phyloP scores from a whole-genome alignment of 2,329 filamentous ascomycete species.

The Pseudocercospora crystallina region DNA sequence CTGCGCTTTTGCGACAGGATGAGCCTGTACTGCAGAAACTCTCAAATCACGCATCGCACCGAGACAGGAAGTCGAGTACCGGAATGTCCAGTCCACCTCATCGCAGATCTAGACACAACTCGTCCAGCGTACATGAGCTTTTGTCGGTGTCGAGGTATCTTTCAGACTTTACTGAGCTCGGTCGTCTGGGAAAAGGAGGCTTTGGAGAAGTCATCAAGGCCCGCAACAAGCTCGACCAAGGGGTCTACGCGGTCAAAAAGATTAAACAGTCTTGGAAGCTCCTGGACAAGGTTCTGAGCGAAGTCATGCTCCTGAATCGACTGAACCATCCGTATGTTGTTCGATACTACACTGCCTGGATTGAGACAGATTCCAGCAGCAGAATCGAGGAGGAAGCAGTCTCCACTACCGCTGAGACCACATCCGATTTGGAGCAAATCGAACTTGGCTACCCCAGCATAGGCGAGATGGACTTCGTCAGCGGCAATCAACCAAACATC shows the following conservation, averaged over 20 bases:
- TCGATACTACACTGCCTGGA: conserved; percentile 93
- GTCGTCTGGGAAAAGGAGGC: conserved; percentile 84
- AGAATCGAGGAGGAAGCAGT: conserved; percentile 23
- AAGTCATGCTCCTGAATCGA: conserved; percentile 85
- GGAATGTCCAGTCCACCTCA: conserved; percentile 27
- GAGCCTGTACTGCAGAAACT: conserved; percentile 41
- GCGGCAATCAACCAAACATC: conserved; percentile 74
- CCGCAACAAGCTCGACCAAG: conserved; percentile 87
- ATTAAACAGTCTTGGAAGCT: conserved; percentile 73
- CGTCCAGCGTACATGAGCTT: conserved; percentile 30
- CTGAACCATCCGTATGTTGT: conserved; percentile 87
- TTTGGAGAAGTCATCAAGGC: conserved; percentile 97
- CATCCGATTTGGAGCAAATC: conserved; percentile 53
- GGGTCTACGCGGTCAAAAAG: conserved; percentile 95
- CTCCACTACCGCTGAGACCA: conserved; percentile 28
- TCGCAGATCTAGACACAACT: conserved; percentile 35
- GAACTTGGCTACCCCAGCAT: conserved; percentile 66
- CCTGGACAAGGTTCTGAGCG: conserved; percentile 77
- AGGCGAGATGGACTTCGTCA: conserved; percentile 88
- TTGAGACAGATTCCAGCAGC: conserved; percentile 62
- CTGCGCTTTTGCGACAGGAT: conserved; percentile 55
- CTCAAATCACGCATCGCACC: conserved; percentile 5
- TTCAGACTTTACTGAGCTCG: conserved; percentile 88
- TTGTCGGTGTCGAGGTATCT: conserved; percentile 67
- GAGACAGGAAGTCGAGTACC: conserved; percentile 18